These are phyloP conservation scores for Suhomyces wounanorum DNA, from an alignment of 1,139 yeast genomes.

Conservation along the genomic window DNA sequence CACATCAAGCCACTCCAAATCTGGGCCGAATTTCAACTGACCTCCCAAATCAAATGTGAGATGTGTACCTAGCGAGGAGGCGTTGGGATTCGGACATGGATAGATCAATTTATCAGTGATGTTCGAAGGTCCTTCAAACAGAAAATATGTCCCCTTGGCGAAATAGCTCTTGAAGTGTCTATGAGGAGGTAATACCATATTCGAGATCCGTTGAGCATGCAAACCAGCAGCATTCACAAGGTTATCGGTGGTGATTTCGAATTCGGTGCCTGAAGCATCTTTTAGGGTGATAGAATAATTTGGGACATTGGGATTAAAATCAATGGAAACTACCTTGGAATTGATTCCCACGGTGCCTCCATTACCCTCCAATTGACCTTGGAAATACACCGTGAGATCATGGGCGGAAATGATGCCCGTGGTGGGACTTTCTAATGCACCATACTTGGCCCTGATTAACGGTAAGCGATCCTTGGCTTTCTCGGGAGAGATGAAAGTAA, in stretches of 20 bases:
- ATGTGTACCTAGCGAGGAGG: slow-evolving; percentile 83
- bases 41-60: slow-evolving; percentile 83
- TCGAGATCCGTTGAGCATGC: slow-evolving; percentile 68
- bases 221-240: slow-evolving; percentile 81
- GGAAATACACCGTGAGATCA: slow-evolving; percentile 62
- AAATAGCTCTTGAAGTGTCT: slow-evolving; percentile 61
- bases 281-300: slow-evolving; percentile 34
- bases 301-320: slow-evolving; percentile 21
- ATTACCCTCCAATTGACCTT: slow-evolving; percentile 50
- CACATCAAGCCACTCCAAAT: slow-evolving; percentile 72
- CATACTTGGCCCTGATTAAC: slow-evolving; percentile 59
- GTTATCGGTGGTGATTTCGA: slow-evolving; percentile 53
- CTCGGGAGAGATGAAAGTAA: slow-evolving; percentile 51
- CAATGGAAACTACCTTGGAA: slow-evolving; percentile 55
- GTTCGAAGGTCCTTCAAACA: slow-evolving; percentile 30
- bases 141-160: slow-evolving; percentile 84
- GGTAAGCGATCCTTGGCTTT: slow-evolving; percentile 59
- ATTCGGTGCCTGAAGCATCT: slow-evolving; percentile 38
- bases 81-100: slow-evolving; percentile 76
- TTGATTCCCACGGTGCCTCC: slow-evolving; percentile 69
- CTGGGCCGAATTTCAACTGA: slow-evolving; percentile 83
- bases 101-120: slow-evolving; percentile 54
- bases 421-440: slow-evolving; percentile 73
- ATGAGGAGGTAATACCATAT: slow-evolving; percentile 64
- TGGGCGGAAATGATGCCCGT: slow-evolving; percentile 88